phyloP scores from a whole-genome alignment of 495 filamentous ascomycete genomes.

The Penicillium crystallinum region DNA sequence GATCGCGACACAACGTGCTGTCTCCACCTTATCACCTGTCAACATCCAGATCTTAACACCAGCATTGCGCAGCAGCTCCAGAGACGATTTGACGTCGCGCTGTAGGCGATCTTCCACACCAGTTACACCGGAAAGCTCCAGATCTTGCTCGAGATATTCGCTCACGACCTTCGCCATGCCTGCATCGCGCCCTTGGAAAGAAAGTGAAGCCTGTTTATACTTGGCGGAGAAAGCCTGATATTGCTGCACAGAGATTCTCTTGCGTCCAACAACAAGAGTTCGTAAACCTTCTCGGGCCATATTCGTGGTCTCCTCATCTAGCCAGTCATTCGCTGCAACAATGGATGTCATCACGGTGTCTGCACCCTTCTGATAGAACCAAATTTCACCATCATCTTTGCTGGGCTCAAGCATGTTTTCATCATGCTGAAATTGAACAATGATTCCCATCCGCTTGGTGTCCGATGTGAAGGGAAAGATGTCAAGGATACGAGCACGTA shows the following conservation, averaged over 20 bases:
- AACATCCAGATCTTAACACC: conserved; percentile 99
- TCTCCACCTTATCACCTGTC: conserved; percentile 98
- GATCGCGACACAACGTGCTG: conserved; percentile 92
- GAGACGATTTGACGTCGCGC: conserved; percentile 85
- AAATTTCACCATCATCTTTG: conserved; percentile 65
- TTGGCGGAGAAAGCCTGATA: conserved; percentile 72
- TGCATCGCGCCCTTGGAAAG: conserved; percentile 70
- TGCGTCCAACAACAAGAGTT: conserved; percentile 89
- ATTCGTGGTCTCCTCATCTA: conserved; percentile 96
- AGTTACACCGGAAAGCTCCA: conserved; percentile 92
- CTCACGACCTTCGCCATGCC: conserved; percentile 74
- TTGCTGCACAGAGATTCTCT: conserved; percentile 65
- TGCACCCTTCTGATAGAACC: conserved; percentile 98
- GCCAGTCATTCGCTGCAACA: conserved; percentile 93
- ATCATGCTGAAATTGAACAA: conserved; percentile 71
- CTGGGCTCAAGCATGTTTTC: conserved; percentile 24
- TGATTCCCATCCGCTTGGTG: conserved; percentile 97
- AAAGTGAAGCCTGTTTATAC: conserved; percentile 75
- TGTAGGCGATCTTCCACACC: conserved; percentile 98
- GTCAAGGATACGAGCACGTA: conserved; percentile 85
- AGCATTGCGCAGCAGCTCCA: conserved; percentile 93
- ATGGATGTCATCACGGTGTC: conserved; percentile 96
- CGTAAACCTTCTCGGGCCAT: conserved; percentile 97
- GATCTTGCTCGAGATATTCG: conserved; percentile 77
- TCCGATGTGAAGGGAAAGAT: conserved; percentile 98